Base-by-base conservation (phyloP, 805 yeast species). In the Yarrowia sp. region DNA sequence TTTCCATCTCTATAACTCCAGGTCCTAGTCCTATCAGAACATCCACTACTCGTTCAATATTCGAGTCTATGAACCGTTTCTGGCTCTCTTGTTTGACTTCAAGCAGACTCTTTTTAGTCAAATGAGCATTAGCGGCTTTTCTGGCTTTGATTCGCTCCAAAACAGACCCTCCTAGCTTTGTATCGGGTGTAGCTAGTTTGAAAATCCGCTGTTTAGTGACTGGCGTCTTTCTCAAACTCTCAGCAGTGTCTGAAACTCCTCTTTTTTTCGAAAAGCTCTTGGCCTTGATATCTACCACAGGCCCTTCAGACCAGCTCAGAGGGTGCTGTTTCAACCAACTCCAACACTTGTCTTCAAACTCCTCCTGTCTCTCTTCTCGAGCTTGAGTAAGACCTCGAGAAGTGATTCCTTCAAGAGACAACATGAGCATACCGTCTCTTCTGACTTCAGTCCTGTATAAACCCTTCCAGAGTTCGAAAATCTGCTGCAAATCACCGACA, bases 121-220 rank as follows among this genome's bases (percentile, higher is more conserved):
- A n/a, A 33, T 33, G 42, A 32, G 43, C 51, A 0, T 33, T 50
- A 1, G 64, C 67, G 1, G 71, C 71, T 61, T 75, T 74, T 60
- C 73, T 71, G 36, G 74, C 74, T 8, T 71, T 68, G 36, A 75
- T 70, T 13, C 77, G 69, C 28, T 74, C 76, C 39, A 73, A 63
- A 4, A 74, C 65, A 0, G 71, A 33, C 9, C 69, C 69, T 32
- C 57, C 53, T 5, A 64, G 65, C 39, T 35, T 22, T 6, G 63
- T 42, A 36, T 65, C 53, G 6, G 67, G 41, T 0, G 35, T 65
- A 3, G 63, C 38, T n/a, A 45, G 50, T n/a, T 45, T 42, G 18
- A 33, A 58, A 35, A 58, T 44, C 28, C 39, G 39, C 53, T 65
- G 43, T 11, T 38, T 65, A 22, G 65, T 45, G 22, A 41, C 55